phyloP scores from a whole-genome alignment of 1,284 basidiomycete genomes.

The Leccinum variabile region DNA sequence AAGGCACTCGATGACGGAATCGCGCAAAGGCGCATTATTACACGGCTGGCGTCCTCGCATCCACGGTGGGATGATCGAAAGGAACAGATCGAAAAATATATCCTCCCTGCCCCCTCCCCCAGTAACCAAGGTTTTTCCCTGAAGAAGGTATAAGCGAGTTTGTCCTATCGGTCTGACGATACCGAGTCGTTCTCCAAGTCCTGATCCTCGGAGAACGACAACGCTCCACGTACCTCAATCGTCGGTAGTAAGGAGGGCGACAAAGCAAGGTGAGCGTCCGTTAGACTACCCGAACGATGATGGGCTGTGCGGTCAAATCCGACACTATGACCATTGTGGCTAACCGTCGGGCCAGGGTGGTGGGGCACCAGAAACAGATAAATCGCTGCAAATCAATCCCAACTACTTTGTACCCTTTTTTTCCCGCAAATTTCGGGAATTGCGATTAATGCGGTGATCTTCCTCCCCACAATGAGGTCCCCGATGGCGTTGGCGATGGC shows the following conservation, averaged over 20 bases:
- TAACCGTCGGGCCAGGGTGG: slow-evolving; percentile 4
- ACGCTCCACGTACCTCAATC: neutral
- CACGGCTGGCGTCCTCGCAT: slow-evolving; percentile 8
- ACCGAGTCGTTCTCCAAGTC: neutral
- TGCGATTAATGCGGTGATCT: neutral
- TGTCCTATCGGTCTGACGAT: neutral
- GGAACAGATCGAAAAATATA: slow-evolving; percentile 1
- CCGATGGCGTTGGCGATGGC: neutral
- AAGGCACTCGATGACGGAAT: slow-evolving; percentile 16
- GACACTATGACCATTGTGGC: slow-evolving; percentile 8
- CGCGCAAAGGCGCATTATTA: slow-evolving; percentile 1
- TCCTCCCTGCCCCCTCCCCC: neutral
- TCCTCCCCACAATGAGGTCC: neutral
- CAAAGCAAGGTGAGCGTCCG: slow-evolving; percentile 1
- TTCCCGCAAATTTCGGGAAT: neutral
- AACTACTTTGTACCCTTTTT: neutral
- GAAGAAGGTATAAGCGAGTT: neutral
- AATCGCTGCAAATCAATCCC: neutral
- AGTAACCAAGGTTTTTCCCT: neutral
- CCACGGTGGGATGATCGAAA: slow-evolving; percentile 6
- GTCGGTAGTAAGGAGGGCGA: neutral
- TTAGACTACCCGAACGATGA: neutral
- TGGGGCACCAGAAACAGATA: neutral
- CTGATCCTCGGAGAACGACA: slow-evolving; percentile 17
- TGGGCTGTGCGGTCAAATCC: slow-evolving; percentile 4